Evolutionary conservation across 768 basidiomycete species (phyloP).

Genomic region (Amanita subjunquillea): DNA sequence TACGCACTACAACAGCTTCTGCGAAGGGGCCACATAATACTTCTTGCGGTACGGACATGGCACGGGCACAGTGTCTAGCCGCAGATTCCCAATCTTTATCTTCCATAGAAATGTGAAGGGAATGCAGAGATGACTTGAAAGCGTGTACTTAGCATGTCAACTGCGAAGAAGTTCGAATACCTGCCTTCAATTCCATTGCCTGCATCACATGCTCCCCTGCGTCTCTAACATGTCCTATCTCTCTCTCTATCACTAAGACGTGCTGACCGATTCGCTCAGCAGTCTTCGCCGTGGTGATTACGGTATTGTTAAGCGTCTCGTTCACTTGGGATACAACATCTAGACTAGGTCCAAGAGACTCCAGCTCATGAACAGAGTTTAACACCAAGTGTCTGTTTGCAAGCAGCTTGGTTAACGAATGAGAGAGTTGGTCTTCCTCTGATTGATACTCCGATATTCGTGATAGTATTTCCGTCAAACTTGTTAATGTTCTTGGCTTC

Average conservation of each 20-base stretch:
- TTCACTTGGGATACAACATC: conserved; percentile 56
- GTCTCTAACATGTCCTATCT: conserved; percentile 84
- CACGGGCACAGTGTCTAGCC: conserved; percentile 80
- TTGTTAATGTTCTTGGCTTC: conserved; percentile 40
- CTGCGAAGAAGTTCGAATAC: neutral
- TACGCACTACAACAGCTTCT: conserved; percentile 75
- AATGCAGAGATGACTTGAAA: conserved; percentile 27
- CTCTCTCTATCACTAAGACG: conserved; percentile 82
- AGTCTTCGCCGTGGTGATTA: conserved; percentile 65
- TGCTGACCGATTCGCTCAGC: conserved; percentile 88
- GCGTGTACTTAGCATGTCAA: conserved; percentile 4
- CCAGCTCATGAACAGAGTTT: conserved; percentile 49
- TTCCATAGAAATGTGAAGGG: conserved; percentile 66
- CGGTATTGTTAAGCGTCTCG: conserved; percentile 39
- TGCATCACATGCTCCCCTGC: conserved; percentile 88
- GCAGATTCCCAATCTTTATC: conserved; percentile 94
- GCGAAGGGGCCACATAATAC: conserved; percentile 82
- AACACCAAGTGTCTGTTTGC: conserved; percentile 58
- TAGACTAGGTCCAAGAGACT: conserved; percentile 48
- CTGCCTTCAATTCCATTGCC: conserved; percentile 91
- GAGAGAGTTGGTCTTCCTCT: conserved; percentile 1
- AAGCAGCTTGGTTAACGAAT: conserved; percentile 58
- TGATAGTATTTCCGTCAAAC: conserved; percentile 60
- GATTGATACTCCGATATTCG: conserved; percentile 66
- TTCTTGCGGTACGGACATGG: conserved; percentile 73